Conservation (phyloP, 768 basidiomycete species). For the Pisolithus microcarpus region DNA sequence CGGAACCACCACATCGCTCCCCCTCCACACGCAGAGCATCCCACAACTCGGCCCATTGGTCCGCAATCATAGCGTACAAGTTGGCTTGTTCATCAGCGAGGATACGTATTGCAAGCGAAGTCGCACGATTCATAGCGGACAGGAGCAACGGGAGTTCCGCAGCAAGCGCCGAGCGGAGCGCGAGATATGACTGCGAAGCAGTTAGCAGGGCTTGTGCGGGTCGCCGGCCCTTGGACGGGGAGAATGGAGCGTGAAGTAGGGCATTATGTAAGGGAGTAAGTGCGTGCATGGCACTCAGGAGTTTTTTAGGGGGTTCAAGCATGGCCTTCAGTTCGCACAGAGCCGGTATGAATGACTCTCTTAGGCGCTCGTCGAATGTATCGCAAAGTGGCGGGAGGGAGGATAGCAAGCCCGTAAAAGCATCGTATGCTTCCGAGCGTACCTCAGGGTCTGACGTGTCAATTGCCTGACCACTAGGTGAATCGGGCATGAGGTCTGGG, state of each 20-base stretch:
- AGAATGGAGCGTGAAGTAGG: slow-evolving; percentile 58
- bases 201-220: slow-evolving; percentile 62
- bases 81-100: slow-evolving; percentile 50
- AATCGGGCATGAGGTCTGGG: slow-evolving; percentile 1
- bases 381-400: slow-evolving; percentile 46
- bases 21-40: slow-evolving; percentile 70
- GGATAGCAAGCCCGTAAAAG: slow-evolving; percentile 56
- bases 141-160: slow-evolving; percentile 66
- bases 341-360: slow-evolving; percentile 47
- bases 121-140: slow-evolving; percentile 50
- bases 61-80: slow-evolving; percentile 55
- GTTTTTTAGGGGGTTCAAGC: slow-evolving; percentile 54
- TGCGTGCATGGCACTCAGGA: slow-evolving; percentile 65
- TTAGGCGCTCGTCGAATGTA: slow-evolving; percentile 48
- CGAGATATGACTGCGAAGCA: slow-evolving; percentile 71
- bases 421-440: slow-evolving; percentile 59
- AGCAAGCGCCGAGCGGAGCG: slow-evolving; percentile 64
- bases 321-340: slow-evolving; percentile 53
- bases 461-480: neutral
- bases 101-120: slow-evolving; percentile 43
- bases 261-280: slow-evolving; percentile 68
- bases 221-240: slow-evolving; percentile 45
- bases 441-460: slow-evolving; percentile 17
- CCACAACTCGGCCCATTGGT: slow-evolving; percentile 78
- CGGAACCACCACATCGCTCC: slow-evolving; percentile 56